phyloP scores from a whole-genome alignment of 352 stramenopile genomes.

The Pythium diclinum region DNA sequence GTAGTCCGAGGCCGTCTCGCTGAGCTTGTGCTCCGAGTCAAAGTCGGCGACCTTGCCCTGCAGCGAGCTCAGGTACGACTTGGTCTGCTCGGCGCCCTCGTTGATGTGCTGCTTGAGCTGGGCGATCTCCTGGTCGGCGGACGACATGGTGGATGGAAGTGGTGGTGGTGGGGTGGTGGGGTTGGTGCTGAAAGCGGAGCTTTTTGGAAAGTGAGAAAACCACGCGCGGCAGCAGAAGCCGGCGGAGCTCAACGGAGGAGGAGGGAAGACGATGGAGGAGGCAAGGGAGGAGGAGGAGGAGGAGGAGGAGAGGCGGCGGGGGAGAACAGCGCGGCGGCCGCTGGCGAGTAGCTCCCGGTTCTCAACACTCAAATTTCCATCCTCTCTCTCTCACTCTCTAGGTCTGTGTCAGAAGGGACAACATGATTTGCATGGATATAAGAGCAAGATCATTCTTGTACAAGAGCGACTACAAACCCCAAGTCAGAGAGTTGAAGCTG shows the following conservation, averaged over 20 bases:
- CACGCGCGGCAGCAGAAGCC: not conserved
- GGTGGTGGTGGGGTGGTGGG: constrained; percentile 1
- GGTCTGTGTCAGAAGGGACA: not conserved
- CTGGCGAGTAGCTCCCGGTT: not conserved
- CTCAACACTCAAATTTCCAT: too few species aligned
- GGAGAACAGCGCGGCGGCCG: not conserved
- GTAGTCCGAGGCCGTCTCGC: constrained; percentile 62
- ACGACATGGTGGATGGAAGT: not conserved
- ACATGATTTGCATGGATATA: constrained; percentile 7
- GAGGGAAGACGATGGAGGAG: not conserved
- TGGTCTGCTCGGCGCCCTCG: constrained; percentile 59
- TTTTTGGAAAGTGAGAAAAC: constrained; percentile 16
- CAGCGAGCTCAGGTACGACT: constrained; percentile 53
- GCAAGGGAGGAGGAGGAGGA: not conserved
- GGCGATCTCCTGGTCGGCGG: constrained; percentile 32
- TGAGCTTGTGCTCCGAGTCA: constrained; percentile 64
- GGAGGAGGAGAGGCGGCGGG: not conserved
- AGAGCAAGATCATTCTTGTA: constrained; percentile 5
- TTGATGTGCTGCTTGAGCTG: constrained; percentile 64
- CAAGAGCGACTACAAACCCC: constrained; percentile 19
- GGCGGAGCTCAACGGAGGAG: not conserved
- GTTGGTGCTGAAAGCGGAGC: constrained; percentile 4
- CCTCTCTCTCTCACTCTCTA: too few species aligned
- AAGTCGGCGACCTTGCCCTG: constrained; percentile 39
- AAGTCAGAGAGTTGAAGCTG: constrained; percentile 1